Percentiles rank a stretch among this genome's conserved stretches.
Evolutionary conservation across 176 grass and related monocot species (phyloP).

Genomic region (Carex littledalei): DNA sequence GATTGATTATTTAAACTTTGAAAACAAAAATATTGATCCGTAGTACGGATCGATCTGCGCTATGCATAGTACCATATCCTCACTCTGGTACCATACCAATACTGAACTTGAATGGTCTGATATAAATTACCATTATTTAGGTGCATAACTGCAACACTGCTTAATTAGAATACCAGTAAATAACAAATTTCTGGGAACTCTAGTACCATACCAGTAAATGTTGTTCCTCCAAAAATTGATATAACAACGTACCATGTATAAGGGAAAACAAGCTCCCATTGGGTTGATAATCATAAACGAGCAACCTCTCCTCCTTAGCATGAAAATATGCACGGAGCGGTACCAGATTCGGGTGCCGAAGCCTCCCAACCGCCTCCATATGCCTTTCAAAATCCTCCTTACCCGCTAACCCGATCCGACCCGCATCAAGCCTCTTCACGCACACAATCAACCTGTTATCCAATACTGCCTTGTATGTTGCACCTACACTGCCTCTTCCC

Average conservation of each 20-base stretch:
- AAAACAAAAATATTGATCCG: too few relatives aligned
- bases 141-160: not conserved
- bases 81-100: not conserved
- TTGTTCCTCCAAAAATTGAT: not conserved
- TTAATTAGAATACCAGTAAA: not conserved
- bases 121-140: not conserved
- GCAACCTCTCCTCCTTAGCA: constrained; percentile 89
- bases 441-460: constrained; percentile 59
- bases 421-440: constrained; percentile 75
- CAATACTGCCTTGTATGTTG: constrained; percentile 87
- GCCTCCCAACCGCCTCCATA: constrained; percentile 82
- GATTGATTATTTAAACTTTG: too few relatives aligned
- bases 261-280: constrained; percentile 88
- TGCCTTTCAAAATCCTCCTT: constrained; percentile 78
- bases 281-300: constrained; percentile 95
- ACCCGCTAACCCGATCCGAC: constrained; percentile 57
- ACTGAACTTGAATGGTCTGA: not conserved
- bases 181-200: not conserved
- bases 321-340: constrained; percentile 80
- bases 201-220: too few relatives aligned
- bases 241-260: constrained; percentile 45
- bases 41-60: too few relatives aligned
- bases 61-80: too few relatives aligned
- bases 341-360: constrained; percentile 85
- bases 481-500: constrained; percentile 72